Evolutionary conservation across 352 stramenopile genomes (phyloP), one percentile per base, ranked within the genome.

Genomic region (Phytophthora pini): DNA sequence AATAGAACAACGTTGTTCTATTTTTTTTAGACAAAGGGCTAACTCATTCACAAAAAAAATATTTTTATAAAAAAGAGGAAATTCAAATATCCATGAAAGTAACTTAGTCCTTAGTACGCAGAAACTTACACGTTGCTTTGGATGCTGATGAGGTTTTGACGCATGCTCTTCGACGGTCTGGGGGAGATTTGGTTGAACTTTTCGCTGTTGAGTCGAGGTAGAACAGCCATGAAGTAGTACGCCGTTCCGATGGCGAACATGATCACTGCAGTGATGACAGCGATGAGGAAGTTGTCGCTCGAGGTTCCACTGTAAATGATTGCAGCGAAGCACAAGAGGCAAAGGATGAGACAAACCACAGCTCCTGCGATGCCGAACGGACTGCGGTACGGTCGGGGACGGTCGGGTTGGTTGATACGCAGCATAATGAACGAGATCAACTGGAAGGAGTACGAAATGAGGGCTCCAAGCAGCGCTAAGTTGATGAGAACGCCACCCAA

Each of bases 401-500:
- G 76, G 6, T 87, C 36, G 1, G 83, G 77, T 27, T 92, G 72
- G 20, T 78, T 70, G 12, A 80, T 43, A 5, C 80, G 83, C 22
- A 92, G 70, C 53, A 74, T 29, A 51, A 88, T 89, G 66, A 89
- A 92, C 12, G 83, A 77, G 39, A 70, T 60, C 34, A 92, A 63
- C 66, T 92, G 83, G 65, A 92, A 87, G 11, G 59, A 55, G 57
- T 92, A 90, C 17, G 83, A 92, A 20, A 89, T 75, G 34, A 90
- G 76, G 1, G 72, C 83, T 0, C 79, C 77, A 31, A 88, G 72
- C 4, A 92, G 70, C 60, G 83, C 61, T 13, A 92, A 46, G 61
- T 92, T 90, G 72, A 90, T 89, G 44, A 90, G 71, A 39, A 92
- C 83, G 0, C 74, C 73, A 24, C 80, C 80, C 48, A 90, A 74